These are phyloP conservation scores for Colletotrichum sp. DNA, from an alignment of 2,329 filamentous ascomycete genomes.

Conservation along the genomic window DNA sequence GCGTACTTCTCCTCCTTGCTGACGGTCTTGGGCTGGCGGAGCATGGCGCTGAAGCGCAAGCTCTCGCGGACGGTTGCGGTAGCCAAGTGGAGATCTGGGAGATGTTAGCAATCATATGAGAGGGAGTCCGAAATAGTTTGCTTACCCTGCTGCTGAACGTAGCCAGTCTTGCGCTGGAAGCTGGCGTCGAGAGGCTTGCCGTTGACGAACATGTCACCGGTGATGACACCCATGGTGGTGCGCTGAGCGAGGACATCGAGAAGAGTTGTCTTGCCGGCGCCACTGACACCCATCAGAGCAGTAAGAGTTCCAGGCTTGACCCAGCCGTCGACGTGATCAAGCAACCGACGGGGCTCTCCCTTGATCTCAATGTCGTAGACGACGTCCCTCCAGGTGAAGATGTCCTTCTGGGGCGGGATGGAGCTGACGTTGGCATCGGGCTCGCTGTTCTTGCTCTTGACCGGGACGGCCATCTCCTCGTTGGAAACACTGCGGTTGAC, in stretches of 20 bases:
- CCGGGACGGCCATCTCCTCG: slow-evolving; percentile 40
- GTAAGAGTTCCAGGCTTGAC: slow-evolving; percentile 89
- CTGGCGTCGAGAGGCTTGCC: slow-evolving; percentile 59
- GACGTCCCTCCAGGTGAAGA: slow-evolving; percentile 83
- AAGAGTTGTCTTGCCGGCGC: slow-evolving; percentile 49
- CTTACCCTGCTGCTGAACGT: slow-evolving; percentile 68
- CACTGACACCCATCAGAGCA: slow-evolving; percentile 72
- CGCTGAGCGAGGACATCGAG: slow-evolving; percentile 51
- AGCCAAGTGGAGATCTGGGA: slow-evolving; percentile 57
- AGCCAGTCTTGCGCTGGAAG: slow-evolving; percentile 71
- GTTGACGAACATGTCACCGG: slow-evolving; percentile 71
- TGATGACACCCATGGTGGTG: slow-evolving; percentile 66
- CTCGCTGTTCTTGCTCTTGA: slow-evolving; percentile 61
- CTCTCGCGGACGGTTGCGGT: slow-evolving; percentile 62
- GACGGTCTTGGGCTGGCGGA: slow-evolving; percentile 60
- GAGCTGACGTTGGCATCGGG: slow-evolving; percentile 28
- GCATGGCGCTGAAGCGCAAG: slow-evolving; percentile 60
- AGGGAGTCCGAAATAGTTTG: not conserved
- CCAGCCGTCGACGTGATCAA: slow-evolving; percentile 86
- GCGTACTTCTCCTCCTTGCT: slow-evolving; percentile 62
- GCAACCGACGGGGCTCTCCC: slow-evolving; percentile 69
- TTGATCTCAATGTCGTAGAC: slow-evolving; percentile 78
- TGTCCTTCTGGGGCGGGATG: slow-evolving; percentile 51
- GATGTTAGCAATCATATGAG: not conserved
- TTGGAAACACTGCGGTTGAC: slow-evolving; percentile 31